Base-by-base conservation (phyloP, 306 rosid species). In the Lathyrus oleraceus region DNA sequence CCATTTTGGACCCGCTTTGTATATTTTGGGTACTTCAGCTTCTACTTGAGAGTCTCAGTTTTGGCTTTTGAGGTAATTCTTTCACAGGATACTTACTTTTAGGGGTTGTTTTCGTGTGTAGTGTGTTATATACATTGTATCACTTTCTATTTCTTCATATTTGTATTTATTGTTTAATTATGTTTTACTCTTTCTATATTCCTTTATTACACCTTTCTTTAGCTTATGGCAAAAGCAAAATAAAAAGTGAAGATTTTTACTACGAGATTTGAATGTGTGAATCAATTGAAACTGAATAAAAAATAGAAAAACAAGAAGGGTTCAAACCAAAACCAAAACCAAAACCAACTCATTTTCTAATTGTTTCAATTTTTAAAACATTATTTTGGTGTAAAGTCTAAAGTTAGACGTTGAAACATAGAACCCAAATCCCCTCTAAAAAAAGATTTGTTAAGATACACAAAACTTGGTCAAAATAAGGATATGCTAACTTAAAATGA, bases 61-160 rank as follows among this genome's bases (percentile, higher is more conserved):
- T 73, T 77, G 78, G 61, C 70, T 43, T 59, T 75, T 78, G 78
- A 66, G 81, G 59, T 57, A 15, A 84, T 86, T 84, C 85, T 78
- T 85, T 80, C 43, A 54, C 62, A 70, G 75, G 72, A 11, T 35
- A 62, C 74, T 72, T 15, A 45, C 52, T 77, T 70, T 38, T 1
- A 28, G 67, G 58, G 30, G 27, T 20, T 58, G 67, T 16, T 62
- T 27, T 3, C 4, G 28, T 44, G 70, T 70, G 52, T 69, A 25
- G 17, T 36, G 27, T 59, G 44, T 58, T 47, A 5, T 56, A 58
- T 81, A 47, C 69, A 20, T 48, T 64, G 38, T 13, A 57, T 57
- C 62, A 65, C 39, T 63, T 76, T 70, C 51, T 23, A 5, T 44
- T 40, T 21, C 61, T 75, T 65, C 40, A 30, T 32, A 75, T 54